phyloP scores from a whole-genome alignment of 2,329 filamentous ascomycete genomes.

The Neonectria faginata region DNA sequence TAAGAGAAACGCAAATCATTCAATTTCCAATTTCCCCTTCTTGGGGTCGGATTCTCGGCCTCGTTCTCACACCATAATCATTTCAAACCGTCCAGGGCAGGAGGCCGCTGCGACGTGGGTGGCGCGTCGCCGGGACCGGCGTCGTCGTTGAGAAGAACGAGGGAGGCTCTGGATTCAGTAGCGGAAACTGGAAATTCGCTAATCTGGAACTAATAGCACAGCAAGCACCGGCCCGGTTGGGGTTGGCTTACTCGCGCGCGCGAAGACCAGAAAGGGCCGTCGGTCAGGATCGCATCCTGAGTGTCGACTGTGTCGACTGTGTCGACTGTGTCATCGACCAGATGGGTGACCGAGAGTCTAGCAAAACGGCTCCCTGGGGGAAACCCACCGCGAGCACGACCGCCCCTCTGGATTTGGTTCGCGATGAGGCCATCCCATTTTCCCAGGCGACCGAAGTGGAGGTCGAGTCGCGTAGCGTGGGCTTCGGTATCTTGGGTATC shows the following conservation, averaged over 20 bases:
- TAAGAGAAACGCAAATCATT: conserved; percentile 9
- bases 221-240: not conserved
- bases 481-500: conserved; percentile 8
- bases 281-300: conserved; percentile 19
- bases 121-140: conserved; percentile 11
- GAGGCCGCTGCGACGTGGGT: conserved; percentile 18
- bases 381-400: conserved; percentile 4
- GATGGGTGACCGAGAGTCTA: conserved; percentile 26
- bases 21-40: conserved; percentile 16
- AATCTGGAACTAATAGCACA: conserved; percentile 1
- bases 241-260: conserved; percentile 8
- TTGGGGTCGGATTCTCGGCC: conserved; percentile 14
- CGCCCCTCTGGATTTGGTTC: not conserved
- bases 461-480: conserved; percentile 8
- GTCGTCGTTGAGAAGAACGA: conserved; percentile 13
- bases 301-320: not conserved
- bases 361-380: conserved; percentile 8
- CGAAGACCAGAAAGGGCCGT: conserved; percentile 20
- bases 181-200: conserved; percentile 2
- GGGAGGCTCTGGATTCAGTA: not conserved
- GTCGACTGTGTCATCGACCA: conserved; percentile 13
- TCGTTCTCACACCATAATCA: conserved; percentile 18
- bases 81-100: conserved; percentile 15
- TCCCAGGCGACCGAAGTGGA: not conserved
- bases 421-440: conserved; percentile 7